Evolutionary conservation across 345 rosid species (phyloP), one percentile per base, ranked within the genome.

Genomic region (Cardiospermum halicacabum): DNA sequence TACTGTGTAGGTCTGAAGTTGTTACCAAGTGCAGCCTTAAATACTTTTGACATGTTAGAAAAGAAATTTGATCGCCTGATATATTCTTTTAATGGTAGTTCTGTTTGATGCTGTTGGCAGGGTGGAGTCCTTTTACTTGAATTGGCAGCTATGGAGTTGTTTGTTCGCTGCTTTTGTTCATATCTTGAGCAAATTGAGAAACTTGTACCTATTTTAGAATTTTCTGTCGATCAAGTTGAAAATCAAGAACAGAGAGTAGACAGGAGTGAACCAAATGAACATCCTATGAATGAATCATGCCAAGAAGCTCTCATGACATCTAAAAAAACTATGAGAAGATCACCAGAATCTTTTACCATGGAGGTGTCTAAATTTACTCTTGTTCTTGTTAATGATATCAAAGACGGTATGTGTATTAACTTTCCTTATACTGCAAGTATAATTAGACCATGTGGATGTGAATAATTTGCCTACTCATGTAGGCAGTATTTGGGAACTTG

Each of bases 41-140:
- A 8, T 31, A 10, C 62, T n/a, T 42, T 45, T 25, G 24, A 25
- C 22, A 49, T 60, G 54, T 56, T 37, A 43, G 15, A 36, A 51
- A 56, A 40, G 36, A 60, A 53, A 58, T 65, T 51, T 64, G 19
- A 26, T 43, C 25, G 11, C 57, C 37, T 7, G 37, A 26, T 10
- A 36, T 34, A 4, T 32, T 49, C 56, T 63, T 61, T 79, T 65
- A 36, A 69, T 59, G 49, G 50, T 68, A 73, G 53, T 68, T 72
- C 72, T 57, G 51, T 49, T 50, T 81, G 77, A 59, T 84, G 69
- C 66, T 66, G 39, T 56, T 70, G 79, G 72, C 97, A 92, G 98
- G 98, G 96, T 72, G 86, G 92, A 68, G 75, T 73, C 74, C 67
- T 86, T 62, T 66, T 85, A 69, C 72, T 89, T 76, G 98, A 92